Percentiles rank a stretch among this genome's conserved stretches.
Conservation (phyloP, 2,329 filamentous ascomycete genomes). For the Claviceps spartinae region DNA sequence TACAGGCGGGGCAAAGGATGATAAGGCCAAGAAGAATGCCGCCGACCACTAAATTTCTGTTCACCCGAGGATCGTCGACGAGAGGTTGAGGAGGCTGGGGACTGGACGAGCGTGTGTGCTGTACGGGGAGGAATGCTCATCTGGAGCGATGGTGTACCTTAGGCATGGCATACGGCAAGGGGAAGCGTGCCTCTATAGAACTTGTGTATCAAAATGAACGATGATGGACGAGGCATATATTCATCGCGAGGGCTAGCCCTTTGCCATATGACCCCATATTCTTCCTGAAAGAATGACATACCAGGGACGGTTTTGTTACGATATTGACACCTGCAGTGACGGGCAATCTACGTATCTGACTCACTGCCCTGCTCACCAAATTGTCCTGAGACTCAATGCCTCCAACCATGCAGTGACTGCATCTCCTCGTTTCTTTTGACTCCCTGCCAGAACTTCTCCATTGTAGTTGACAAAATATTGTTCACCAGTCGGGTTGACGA, state of each 20-base stretch:
- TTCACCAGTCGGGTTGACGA: too few relatives aligned
- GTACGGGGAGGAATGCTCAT: background rate
- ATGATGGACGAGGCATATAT: background rate
- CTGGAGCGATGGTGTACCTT: slow-evolving; percentile 28
- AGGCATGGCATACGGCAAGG: slow-evolving; percentile 19
- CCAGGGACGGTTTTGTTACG: too few relatives aligned
- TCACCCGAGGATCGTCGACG: background rate
- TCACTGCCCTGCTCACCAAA: too few relatives aligned
- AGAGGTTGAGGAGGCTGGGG: slow-evolving; percentile 4
- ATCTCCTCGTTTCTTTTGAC: too few relatives aligned
- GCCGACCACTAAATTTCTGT: slow-evolving; percentile 29
- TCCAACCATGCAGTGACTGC: too few relatives aligned
- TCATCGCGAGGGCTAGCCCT: background rate
- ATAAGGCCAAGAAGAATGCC: slow-evolving; percentile 38
- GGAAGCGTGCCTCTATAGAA: background rate
- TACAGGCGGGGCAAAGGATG: slow-evolving; percentile 87
- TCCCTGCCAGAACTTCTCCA: too few relatives aligned
- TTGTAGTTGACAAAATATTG: too few relatives aligned
- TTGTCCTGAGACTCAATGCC: too few relatives aligned
- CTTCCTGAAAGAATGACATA: too few relatives aligned
- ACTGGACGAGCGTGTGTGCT: slow-evolving; percentile 3
- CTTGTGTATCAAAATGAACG: background rate
- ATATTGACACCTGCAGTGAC: too few relatives aligned
- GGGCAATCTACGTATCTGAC: too few relatives aligned
- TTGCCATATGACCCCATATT: background rate